Evolutionary conservation across 768 basidiomycete genomes (phyloP).

Genomic region (Rhizopogon rudus): DNA sequence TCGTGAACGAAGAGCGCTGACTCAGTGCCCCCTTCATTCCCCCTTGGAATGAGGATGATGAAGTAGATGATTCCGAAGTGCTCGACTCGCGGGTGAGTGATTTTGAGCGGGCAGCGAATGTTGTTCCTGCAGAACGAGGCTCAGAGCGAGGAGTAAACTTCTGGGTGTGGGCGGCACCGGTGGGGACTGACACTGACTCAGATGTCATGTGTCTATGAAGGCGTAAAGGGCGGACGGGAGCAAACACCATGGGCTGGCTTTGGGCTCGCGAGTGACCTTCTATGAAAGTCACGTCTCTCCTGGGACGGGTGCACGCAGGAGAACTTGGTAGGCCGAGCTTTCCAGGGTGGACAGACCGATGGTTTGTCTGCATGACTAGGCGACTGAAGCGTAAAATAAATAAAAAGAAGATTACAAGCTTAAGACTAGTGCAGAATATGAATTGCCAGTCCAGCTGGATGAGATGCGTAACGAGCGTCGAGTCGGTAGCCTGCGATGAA

Average conservation of each 20-base stretch:
- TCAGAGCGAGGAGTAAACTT: conserved; percentile 1
- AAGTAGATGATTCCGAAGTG: conserved; percentile 17
- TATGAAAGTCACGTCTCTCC: background rate
- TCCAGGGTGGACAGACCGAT: background rate
- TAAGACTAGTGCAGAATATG: background rate
- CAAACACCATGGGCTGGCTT: background rate
- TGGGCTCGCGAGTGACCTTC: conserved; percentile 1
- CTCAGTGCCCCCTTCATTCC: conserved; percentile 28
- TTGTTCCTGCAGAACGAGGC: background rate
- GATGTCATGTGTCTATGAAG: conserved; percentile 17
- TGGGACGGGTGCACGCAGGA: conserved; percentile 5
- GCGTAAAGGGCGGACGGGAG: conserved; percentile 15
- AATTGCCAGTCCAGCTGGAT: conserved; percentile 21
- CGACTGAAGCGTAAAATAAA: background rate
- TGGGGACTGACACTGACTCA: conserved; percentile 5
- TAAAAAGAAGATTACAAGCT: background rate
- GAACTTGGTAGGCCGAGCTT: conserved; percentile 11
- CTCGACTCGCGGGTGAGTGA: background rate
- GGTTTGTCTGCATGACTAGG: conserved; percentile 3
- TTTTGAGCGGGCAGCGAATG: background rate
- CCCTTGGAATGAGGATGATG: conserved; percentile 32
- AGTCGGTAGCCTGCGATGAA: no score
- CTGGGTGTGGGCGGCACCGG: background rate
- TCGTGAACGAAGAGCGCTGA: conserved; percentile 38
- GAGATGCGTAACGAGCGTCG: conserved; percentile 3